Evolutionary conservation across 1,284 basidiomycete species (phyloP), one percentile per base, ranked within the genome.

Genomic region (Coniferiporia weirii): DNA sequence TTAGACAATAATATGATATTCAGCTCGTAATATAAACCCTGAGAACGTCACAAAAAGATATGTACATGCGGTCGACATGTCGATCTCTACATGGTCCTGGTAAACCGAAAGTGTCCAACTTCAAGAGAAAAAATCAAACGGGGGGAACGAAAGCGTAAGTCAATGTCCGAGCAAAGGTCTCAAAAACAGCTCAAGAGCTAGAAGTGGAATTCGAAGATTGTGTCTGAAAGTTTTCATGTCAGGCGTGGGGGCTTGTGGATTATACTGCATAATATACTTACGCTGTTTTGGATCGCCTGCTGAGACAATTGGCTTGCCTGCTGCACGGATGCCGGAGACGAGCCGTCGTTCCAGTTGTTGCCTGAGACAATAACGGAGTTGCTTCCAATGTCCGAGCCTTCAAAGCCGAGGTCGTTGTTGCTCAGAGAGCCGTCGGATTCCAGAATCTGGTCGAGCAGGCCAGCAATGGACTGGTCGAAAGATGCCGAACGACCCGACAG

Each of bases 201-300:
- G 57, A 54, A n/a, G 27, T 27, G 27, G 59, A 60, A 54, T 52
- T 61, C 40, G 56, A 54, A 27, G 27, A 27, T 27, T 27, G 27
- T 51, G 46, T 27, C 45, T 63, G 36, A 56, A 57, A 34, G 85
- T 68, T 91, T 92, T 71, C 66, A 90, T 72, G 89, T 80, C 60
- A 47, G 66, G 64, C n/a, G n/a, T n/a, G 35, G 19, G 22, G 45
- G 5, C 27, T 46, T 36, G 13, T 20, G 32, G 1, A 27, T 15
- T 27, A 2, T n/a, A 17, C 19, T 36, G 7, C 7, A 34, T 3
- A 36, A 56, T 10, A 7, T 12, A 47, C 53, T 36, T 20, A 49
- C 40, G 46, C 35, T 38, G 52, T 50, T 60, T 13, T 50, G 22
- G 7, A 50, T 10, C 13, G 61, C 58, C 27, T 54, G 43, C 32